Evolutionary conservation across 441 rosid species (phyloP), one percentile per base, ranked within the genome.

Genomic region (Bruguiera hainesii): DNA sequence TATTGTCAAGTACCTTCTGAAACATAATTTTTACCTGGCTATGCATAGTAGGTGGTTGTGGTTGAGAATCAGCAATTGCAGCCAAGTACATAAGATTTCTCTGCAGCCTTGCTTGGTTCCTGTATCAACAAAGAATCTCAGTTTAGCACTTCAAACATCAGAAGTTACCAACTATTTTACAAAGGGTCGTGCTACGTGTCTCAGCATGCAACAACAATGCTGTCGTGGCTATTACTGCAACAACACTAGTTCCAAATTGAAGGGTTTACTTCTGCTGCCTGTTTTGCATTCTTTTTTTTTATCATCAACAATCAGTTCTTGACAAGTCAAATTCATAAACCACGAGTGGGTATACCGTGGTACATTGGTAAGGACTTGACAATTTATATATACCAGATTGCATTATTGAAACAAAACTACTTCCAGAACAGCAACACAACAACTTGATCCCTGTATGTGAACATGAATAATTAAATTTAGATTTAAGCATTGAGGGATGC

Each of bases 41-140:
- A 78, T 94, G 98, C 84, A 88, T 57, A 13, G 78, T 60, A 18
- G 96, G 89, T 30, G 93, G 91, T 64, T 87, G 99, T 66, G 99
- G 98, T 75, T 94, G 99, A 81, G 98, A 87, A 79, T 94, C 98
- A 19, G 99, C 98, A 18, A 94, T 91, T 23, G 99, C 99, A 73
- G 98, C 99, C 70, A 94, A 78, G 83, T 91, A 94, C 99, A 91
- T 94, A 64, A 94, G 89, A 81, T 94, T 94, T 35, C 93, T 80
- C 84, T 94, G 99, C 50, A 94, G 89, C 87, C 88, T 89, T 63
- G 96, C 94, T 71, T 94, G 99, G 83, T 88, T 94, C 84, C 98
- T 94, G 84, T 55, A 30, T 79, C 28, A 75, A 60, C 64, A 65
- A 68, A 52, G 52, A 20, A 68, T 49, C 7, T 61, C 58, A 39